A percentile compares a stretch with the other conserved stretches of the same genome.
These are phyloP conservation scores for Samsoniella hepiali DNA, from an alignment of 2,329 filamentous ascomycete genomes.

Conservation along the genomic window DNA sequence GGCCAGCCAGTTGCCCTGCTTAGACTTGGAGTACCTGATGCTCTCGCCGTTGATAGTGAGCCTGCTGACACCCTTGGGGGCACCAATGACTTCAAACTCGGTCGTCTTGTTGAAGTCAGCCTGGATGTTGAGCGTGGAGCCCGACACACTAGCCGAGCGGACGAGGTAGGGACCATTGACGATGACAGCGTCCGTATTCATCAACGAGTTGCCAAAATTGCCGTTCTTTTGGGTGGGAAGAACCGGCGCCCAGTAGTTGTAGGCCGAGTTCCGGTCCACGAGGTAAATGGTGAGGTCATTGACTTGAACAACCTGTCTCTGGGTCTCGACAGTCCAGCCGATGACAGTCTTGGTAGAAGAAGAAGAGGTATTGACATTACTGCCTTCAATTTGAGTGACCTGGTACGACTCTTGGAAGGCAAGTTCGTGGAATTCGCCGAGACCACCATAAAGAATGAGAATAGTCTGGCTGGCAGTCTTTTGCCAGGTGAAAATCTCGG, in stretches of 20 bases:
- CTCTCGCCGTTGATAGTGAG: conserved; percentile 37
- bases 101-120: conserved; percentile 68
- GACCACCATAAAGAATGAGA: conserved; percentile 58
- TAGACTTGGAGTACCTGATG: conserved; percentile 32
- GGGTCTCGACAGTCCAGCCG: conserved; percentile 5
- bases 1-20: conserved; percentile 41
- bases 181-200: conserved; percentile 43
- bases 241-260: conserved; percentile 62
- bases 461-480: conserved; percentile 55
- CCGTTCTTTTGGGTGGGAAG: conserved; percentile 30
- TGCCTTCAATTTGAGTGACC: background rate
- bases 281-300: conserved; percentile 12
- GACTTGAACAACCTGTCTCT: conserved; percentile 9
- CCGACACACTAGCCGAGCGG: conserved; percentile 52
- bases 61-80: conserved; percentile 43
- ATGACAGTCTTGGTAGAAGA: conserved; percentile 10
- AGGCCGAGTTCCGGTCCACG: conserved; percentile 55
- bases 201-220: conserved; percentile 22
- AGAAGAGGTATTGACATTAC: background rate
- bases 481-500: conserved; percentile 65
- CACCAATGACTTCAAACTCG: conserved; percentile 61
- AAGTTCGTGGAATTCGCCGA: conserved; percentile 58
- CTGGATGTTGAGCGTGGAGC: conserved; percentile 54
- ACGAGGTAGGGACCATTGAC: conserved; percentile 59
- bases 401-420: conserved; percentile 34